Conservation (phyloP, 2,329 filamentous ascomycete species). For the Fusarium sp. region DNA sequence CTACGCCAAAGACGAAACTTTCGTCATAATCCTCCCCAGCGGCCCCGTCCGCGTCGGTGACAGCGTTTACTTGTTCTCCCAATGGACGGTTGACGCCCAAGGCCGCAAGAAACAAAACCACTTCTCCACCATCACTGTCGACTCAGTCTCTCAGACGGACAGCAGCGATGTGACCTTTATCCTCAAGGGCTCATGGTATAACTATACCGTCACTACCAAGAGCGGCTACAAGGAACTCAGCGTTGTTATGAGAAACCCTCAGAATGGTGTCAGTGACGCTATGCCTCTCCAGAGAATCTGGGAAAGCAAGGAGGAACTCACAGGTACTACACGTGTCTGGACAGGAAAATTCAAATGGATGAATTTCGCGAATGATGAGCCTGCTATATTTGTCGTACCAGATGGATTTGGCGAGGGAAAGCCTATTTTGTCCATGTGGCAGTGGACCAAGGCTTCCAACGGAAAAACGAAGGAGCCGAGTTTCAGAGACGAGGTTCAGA, state of each 20-base stretch:
- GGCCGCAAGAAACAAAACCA: constrained; percentile 32
- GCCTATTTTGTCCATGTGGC: constrained; percentile 35
- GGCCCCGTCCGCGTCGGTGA: constrained; percentile 37
- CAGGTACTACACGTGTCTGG: constrained; percentile 21
- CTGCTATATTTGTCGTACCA: constrained; percentile 35
- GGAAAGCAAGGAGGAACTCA: constrained; percentile 21
- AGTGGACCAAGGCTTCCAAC: constrained; percentile 17
- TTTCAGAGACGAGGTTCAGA: constrained; percentile 3
- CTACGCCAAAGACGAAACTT: constrained; percentile 33
- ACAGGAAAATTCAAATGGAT: constrained; percentile 39
- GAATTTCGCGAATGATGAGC: constrained; percentile 19
- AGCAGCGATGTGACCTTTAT: constrained; percentile 9
- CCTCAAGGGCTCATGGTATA: constrained; percentile 19
- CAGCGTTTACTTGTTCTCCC: constrained; percentile 37
- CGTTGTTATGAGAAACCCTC: constrained; percentile 26
- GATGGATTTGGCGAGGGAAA: constrained; percentile 36
- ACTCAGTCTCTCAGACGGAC: constrained; percentile 4
- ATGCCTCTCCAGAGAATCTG: constrained; percentile 19
- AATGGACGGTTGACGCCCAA: constrained; percentile 28
- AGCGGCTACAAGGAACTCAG: constrained; percentile 23
- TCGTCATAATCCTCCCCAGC: constrained; percentile 29
- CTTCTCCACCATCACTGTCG: constrained; percentile 26
- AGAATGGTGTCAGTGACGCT: background rate
- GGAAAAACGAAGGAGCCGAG: constrained; percentile 15
- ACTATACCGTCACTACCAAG: constrained; percentile 22